Base-by-base conservation (phyloP, 257 asterid genomes). In the Solanum chaucha region DNA sequence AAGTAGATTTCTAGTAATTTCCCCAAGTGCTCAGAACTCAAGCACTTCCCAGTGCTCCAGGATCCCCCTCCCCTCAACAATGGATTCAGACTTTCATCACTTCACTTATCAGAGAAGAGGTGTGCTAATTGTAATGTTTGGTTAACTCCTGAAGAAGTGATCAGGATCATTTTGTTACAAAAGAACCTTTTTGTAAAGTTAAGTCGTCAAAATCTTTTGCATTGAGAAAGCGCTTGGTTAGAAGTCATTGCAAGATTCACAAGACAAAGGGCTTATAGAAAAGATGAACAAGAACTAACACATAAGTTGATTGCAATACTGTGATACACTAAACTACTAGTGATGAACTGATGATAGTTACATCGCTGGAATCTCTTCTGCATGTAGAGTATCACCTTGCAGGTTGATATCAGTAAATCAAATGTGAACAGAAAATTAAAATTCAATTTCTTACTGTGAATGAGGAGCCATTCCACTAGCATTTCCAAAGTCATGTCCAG, bases 401-500 rank as follows among this genome's bases (percentile, higher is more conserved):
- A 78, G 24, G 64, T 78, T 41, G 84, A 80, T 28, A 77, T 46
- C 4, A 64, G 28, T 80, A 48, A 26, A 80, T 28, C 28, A 46
- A 46, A 80, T 17, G 55, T 48, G 19, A 80, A 80, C 17, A 80
- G 68, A 78, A 78, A n/a, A 44, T 78, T 48, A 48, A 80, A 38
- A 83, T 64, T 6, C 34, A 88, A 68, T 17, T 83, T 59, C 99
- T 93, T 95, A 97, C 99, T 97, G 99, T 48, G 99, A 80, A 89
- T 95, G 99, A 88, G 99, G 99, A 90, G 99, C 99, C 99, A 97
- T 97, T 85, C 99, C 99, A 90, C 99, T 97, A 83, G 99, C 99
- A 93, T 96, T 96, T 86, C 99, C 99, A 88, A 97, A 97, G 77
- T 88, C 68, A 91, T 97, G 96, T 22, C 95, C 99, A 88, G 99